Percentiles rank a stretch among this genome's conserved stretches.
Evolutionary conservation across 2,329 filamentous ascomycete genomes (phyloP).

Genomic region (Didymella glomerata): DNA sequence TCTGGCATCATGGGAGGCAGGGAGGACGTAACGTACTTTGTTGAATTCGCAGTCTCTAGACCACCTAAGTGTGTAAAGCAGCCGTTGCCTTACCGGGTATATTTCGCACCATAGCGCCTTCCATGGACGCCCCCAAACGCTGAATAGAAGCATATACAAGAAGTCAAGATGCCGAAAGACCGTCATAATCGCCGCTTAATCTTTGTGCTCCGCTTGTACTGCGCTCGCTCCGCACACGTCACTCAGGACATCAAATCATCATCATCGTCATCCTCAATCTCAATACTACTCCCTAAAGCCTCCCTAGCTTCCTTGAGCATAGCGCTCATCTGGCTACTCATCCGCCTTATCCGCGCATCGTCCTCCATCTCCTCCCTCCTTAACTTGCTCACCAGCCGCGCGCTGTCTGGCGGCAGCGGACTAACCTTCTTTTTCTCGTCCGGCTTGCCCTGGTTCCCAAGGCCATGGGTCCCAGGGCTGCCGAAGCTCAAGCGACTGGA

Average conservation of each 20-base stretch:
- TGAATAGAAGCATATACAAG: neutral
- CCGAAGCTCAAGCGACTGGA: constrained; percentile 46
- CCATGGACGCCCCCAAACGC: neutral
- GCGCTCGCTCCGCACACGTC: neutral
- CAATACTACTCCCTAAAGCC: constrained; percentile 69
- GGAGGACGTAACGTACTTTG: too few species aligned
- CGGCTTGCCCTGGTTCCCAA: constrained; percentile 24
- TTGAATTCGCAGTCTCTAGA: neutral
- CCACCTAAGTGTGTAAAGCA: neutral
- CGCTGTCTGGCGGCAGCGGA: constrained; percentile 69
- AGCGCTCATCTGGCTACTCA: constrained; percentile 80
- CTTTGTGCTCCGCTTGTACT: too few species aligned
- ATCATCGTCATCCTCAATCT: constrained; percentile 47
- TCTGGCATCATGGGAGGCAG: too few species aligned
- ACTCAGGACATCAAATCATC: constrained; percentile 28
- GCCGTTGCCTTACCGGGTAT: constrained; percentile 1
- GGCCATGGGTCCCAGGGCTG: constrained; percentile 32
- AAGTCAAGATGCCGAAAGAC: neutral
- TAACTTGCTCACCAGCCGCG: constrained; percentile 74
- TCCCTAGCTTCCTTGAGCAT: constrained; percentile 92
- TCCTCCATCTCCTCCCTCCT: constrained; percentile 77
- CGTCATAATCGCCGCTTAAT: neutral
- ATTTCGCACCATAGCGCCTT: neutral
- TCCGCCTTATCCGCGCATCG: constrained; percentile 78
- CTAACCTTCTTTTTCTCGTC: constrained; percentile 38